A percentile compares a stretch with the other conserved stretches of the same genome.
Evolutionary conservation across 257 asterid genomes (phyloP).

Genomic region (Rauvolfia tetraphylla): DNA sequence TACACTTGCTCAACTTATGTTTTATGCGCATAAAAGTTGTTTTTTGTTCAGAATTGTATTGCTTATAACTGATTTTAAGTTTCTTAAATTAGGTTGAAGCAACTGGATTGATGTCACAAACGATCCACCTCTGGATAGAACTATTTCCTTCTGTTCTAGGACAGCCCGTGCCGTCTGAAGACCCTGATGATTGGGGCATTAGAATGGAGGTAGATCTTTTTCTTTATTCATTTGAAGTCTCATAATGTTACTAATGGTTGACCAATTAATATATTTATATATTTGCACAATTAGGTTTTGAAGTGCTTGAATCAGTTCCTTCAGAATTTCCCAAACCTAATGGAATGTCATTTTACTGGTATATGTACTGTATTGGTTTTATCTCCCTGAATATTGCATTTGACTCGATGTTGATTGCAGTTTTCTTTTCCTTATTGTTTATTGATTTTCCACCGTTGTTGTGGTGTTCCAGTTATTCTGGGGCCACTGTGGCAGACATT

Average conservation of each 20-base stretch:
- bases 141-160: slow-evolving; percentile 63
- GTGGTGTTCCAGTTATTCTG: slow-evolving; percentile 56
- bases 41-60: not conserved
- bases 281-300: slow-evolving; percentile 49
- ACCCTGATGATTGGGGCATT: slow-evolving; percentile 96
- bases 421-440: slow-evolving; percentile 13
- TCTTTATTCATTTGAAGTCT: not conserved
- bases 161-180: slow-evolving; percentile 85
- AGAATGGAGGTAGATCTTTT: slow-evolving; percentile 74
- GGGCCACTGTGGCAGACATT: slow-evolving; percentile 93
- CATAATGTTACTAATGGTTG: not conserved
- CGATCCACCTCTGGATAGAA: slow-evolving; percentile 90
- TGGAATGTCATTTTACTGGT: slow-evolving; percentile 69
- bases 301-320: slow-evolving; percentile 92
- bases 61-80: slow-evolving; percentile 25
- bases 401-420: not conserved
- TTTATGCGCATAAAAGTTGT: slow-evolving; percentile 9
- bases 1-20: slow-evolving; percentile 22
- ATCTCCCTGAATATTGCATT: not conserved
- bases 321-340: slow-evolving; percentile 68
- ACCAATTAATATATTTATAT: not conserved
- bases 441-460: not conserved
- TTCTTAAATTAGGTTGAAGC: slow-evolving; percentile 63
- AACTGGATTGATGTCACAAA: slow-evolving; percentile 60
- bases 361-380: slow-evolving; percentile 2